phyloP scores from a whole-genome alignment of 2,329 filamentous ascomycete genomes.

The Neonectria ditissima region DNA sequence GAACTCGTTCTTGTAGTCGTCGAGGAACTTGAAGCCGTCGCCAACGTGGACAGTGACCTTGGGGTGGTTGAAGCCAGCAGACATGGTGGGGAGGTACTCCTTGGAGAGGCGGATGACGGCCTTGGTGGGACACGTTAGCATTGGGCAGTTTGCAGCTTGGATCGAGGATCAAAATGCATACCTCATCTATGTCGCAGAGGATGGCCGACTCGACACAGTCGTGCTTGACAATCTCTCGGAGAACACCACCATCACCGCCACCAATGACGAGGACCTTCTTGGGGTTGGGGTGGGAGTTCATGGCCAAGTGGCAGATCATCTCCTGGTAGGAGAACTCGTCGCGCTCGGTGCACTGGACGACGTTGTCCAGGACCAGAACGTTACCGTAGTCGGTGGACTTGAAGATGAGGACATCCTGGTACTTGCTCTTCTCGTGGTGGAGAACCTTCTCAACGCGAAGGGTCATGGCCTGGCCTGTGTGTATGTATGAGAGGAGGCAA shows the following conservation, averaged over 20 bases:
- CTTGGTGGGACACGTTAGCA: conserved; percentile 52
- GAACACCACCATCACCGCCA: conserved; percentile 95
- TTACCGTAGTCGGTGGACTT: conserved; percentile 97
- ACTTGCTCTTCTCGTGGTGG: conserved; percentile 99
- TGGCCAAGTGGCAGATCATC: conserved; percentile 99
- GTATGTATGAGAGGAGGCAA: conserved; percentile 16
- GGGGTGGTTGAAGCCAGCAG: conserved; percentile 91
- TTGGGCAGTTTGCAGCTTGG: not conserved
- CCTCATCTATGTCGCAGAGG: conserved; percentile 98
- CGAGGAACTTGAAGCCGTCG: conserved; percentile 98
- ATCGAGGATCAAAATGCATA: conserved; percentile 62
- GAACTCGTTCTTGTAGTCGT: conserved; percentile 96
- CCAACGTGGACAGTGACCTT: conserved; percentile 93
- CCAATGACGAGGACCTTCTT: conserved; percentile 99
- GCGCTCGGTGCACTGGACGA: conserved; percentile 98
- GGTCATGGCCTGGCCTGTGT: conserved; percentile 92
- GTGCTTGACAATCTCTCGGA: conserved; percentile 99
- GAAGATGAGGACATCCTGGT: conserved; percentile 99
- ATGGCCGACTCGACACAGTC: conserved; percentile 95
- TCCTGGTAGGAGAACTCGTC: conserved; percentile 99
- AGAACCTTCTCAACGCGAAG: conserved; percentile 97
- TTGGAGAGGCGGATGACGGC: conserved; percentile 98
- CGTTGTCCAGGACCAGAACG: conserved; percentile 97
- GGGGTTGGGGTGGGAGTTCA: conserved; percentile 98
- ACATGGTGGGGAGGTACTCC: conserved; percentile 96